Evolutionary conservation across 2,329 filamentous ascomycete species (phyloP), one percentile per base, ranked within the genome.

Genomic region (Sclerotiophoma versabilis): DNA sequence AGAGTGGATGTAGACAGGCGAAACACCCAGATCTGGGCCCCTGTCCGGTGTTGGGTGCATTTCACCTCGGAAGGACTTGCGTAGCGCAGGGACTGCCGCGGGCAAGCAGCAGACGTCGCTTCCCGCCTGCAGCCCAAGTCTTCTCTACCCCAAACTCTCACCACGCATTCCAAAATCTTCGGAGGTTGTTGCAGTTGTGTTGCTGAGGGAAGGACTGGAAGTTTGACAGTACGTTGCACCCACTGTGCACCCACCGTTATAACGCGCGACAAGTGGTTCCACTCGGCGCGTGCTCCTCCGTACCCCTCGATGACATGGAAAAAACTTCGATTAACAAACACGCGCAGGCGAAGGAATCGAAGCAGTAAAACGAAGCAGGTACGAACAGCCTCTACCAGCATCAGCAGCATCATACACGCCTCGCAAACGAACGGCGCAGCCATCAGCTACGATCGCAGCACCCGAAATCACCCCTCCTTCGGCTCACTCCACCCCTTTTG

Each of bases 191-290:
- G 73, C 64, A 72, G 72, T 66, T 68, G 72, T 64, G 72, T 71
- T 55, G 74, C 71, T 70, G 75, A 75, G 73, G 74, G 74, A 74
- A 72, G 72, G 71, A 63, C 56, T 70, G 73, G 70, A 71, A 72
- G 68, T 50, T 63, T 58, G 66, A 63, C 62, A 58, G 71, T 73
- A 70, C 29, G 70, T 71, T 37, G 59, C 64, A 36, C 37, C 54
- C 37, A 32, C 51, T 41, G 15, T 44, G 33, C 47, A 43, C 48
- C 25, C 27, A 39, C 38, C 12, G n/a, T 44, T 34, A 37, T 30
- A 29, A 29, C 23, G 43, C 47, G 49, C 56, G 46, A 49, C 39
- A 27, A 34, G 51, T 42, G 51, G 43, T 58, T 32, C 55, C 51
- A 51, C 62, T 57, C 54, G 60, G 59, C 60, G 62, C 64, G 54